These are phyloP conservation scores for Maudiozyma humilis DNA, from an alignment of 1,139 yeast species.

Conservation along the genomic window DNA sequence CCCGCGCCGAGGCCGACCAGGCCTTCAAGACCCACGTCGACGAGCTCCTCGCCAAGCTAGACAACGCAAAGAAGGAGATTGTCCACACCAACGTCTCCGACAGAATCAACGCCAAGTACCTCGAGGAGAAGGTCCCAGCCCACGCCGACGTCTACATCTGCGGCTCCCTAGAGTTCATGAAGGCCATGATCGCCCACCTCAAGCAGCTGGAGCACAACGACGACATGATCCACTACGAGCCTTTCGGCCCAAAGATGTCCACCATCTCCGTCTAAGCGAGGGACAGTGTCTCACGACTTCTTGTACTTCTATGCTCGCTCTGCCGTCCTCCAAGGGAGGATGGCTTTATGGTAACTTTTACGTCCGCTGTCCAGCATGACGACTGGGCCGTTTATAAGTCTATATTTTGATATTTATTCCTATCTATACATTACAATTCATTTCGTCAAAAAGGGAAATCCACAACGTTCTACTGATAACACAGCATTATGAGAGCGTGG, in stretches of 20 bases:
- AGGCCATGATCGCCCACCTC: conserved; percentile 21
- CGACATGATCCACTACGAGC: conserved; percentile 27
- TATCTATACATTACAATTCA: not conserved
- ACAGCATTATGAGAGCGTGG: too few relatives aligned
- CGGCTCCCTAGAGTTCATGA: conserved; percentile 28
- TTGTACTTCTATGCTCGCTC: too few relatives aligned
- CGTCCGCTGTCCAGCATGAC: too few relatives aligned
- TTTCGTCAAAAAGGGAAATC: not conserved
- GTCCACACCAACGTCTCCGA: conserved; percentile 21
- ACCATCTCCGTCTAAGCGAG: conserved; percentile 14
- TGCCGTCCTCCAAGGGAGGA: too few relatives aligned
- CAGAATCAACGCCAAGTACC: conserved; percentile 21
- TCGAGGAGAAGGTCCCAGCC: conserved; percentile 20
- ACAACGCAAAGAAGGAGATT: conserved; percentile 13
- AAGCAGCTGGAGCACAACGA: conserved; percentile 17
- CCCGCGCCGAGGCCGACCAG: conserved; percentile 17
- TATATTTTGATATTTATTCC: not conserved
- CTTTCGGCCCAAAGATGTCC: conserved; percentile 31
- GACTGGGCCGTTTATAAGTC: too few relatives aligned
- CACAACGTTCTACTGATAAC: too few relatives aligned
- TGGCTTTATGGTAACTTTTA: too few relatives aligned
- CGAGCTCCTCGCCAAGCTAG: conserved; percentile 13
- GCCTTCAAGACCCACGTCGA: conserved; percentile 25
- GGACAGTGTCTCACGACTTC: too few relatives aligned
- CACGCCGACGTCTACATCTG: conserved; percentile 28